Conservation (phyloP, 2,329 filamentous ascomycete genomes). For the Colletotrichum endophyticum region DNA sequence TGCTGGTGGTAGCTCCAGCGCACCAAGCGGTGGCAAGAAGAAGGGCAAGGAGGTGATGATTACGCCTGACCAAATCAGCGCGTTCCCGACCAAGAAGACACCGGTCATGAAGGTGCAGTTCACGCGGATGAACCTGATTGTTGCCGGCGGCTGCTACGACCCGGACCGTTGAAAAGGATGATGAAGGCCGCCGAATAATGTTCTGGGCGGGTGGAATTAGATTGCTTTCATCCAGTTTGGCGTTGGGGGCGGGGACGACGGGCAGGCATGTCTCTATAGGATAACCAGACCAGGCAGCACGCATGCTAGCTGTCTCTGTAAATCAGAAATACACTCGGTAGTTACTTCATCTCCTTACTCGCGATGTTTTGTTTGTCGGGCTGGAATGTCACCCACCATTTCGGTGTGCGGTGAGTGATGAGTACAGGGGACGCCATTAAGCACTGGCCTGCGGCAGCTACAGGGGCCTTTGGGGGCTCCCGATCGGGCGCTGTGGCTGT, state of each 20-base stretch:
- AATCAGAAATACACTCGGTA: not conserved
- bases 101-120: conserved; percentile 93
- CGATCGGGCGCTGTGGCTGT: not conserved
- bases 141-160: conserved; percentile 79
- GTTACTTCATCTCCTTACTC: not conserved
- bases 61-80: conserved; percentile 90
- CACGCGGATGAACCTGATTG: conserved; percentile 91
- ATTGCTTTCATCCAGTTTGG: conserved; percentile 17
- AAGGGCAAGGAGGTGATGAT: conserved; percentile 90
- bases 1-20: conserved; percentile 28
- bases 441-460: not conserved
- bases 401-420: not conserved
- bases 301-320: not conserved
- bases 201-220: not conserved
- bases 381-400: not conserved
- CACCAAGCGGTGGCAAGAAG: conserved; percentile 60
- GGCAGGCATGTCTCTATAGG: not conserved
- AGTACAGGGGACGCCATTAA: not conserved
- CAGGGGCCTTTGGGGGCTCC: not conserved
- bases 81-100: conserved; percentile 95
- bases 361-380: not conserved
- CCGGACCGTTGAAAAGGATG: conserved; percentile 46
- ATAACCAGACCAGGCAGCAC: not conserved
- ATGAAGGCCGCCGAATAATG: not conserved
- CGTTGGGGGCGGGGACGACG: conserved; percentile 13